phyloP scores from a whole-genome alignment of 78 protist genomes.

The Dictyostelium firmibasis region DNA sequence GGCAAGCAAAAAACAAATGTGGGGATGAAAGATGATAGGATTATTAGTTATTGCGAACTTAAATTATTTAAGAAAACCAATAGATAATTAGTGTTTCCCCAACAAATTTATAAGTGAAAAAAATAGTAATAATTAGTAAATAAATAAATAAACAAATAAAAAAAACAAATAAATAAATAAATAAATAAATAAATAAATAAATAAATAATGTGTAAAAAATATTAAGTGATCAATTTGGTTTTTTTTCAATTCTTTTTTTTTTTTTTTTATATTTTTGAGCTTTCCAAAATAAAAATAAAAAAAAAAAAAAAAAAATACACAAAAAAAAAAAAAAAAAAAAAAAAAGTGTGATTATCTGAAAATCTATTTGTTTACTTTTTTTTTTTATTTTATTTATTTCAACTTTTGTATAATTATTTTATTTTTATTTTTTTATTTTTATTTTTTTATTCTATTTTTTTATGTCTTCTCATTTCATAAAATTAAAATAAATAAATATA shows the following conservation, averaged over 20 bases:
- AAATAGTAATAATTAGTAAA: too few species aligned
- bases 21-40: too few species aligned
- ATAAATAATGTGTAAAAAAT: neutral
- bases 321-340: neutral
- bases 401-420: neutral
- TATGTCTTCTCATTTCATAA: too few species aligned
- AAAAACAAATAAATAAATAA: neutral
- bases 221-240: neutral
- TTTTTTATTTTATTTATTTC: neutral
- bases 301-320: neutral
- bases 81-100: too few species aligned
- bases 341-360: neutral
- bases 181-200: too few species aligned
- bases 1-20: too few species aligned
- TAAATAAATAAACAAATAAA: too few species aligned
- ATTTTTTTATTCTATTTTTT: neutral
- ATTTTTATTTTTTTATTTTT: neutral
- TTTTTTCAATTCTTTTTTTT: neutral
- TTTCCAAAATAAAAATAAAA: neutral
- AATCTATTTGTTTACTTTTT: neutral
- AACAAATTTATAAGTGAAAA: too few species aligned
- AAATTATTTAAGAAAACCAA: too few species aligned
- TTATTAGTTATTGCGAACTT: too few species aligned
- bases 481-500: too few species aligned
- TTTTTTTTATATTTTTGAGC: neutral